Base-by-base conservation (phyloP, 257 asterid genomes). In the Ajuga chamaepitys region DNA sequence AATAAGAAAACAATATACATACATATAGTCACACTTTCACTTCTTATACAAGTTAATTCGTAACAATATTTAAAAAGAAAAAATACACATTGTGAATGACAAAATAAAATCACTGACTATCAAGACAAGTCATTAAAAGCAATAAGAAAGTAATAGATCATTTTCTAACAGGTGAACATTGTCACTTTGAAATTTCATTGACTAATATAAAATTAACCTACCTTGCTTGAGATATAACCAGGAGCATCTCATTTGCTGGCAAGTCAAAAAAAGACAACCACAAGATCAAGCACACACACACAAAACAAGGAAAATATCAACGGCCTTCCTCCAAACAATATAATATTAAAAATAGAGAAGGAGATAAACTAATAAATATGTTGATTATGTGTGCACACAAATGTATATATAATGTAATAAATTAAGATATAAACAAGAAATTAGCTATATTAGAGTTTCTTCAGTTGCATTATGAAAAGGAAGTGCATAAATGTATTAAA, bases 201-300 rank as follows among this genome's bases (percentile, higher is more conserved):
- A 41, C 21, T 41, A 74, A 22, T 61, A 58, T 6, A 22, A 48
- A 58, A 64, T 16, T 9, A 51, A 63, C 42, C 67, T 17, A 47
- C 42, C 35, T 35, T 76, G 63, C 18, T 38, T 61, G 14, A 26
- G 41, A 68, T 41, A 56, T 32, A 30, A 37, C n/a, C 17, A 52
- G 48, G 58, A 52, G 70, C 68, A 58, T 69, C 67, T 63, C 12
- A n/a, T 67, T 64, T 77, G 74, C 71, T 58, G 70, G 79, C 71
- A 66, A 74, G 68, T 45, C 46, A 73, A 66, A 64, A 55, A 57
- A 65, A 32, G 74, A 59, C 71, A 65, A 69, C 21, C 52, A 40
- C 46, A 53, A 48, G 69, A 72, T 74, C 68, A 32, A 53, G 53
- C 41, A 40, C 44, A 67, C 5, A 46, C 0, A 64, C 1, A 42